Conservation (phyloP, 352 stramenopile genomes). For the Phytophthora ohioensis region DNA sequence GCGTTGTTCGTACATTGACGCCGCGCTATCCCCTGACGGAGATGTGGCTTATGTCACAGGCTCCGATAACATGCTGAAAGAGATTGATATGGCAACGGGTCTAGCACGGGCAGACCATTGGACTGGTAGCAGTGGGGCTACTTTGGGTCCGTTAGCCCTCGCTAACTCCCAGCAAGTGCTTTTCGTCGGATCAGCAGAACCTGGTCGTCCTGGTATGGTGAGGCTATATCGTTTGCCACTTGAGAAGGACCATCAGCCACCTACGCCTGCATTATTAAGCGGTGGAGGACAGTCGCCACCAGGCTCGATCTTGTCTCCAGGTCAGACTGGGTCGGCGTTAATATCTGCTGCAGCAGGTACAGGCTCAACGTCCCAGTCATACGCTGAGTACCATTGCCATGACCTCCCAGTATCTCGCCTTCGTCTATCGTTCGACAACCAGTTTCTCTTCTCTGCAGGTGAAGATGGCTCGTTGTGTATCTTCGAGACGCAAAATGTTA, state of each 20-base stretch:
- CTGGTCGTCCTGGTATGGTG: slow-evolving; percentile 68
- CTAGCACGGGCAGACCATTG: slow-evolving; percentile 67
- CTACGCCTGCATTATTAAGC: slow-evolving; percentile 21
- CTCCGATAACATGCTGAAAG: slow-evolving; percentile 91
- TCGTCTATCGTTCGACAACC: slow-evolving; percentile 89
- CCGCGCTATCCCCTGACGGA: slow-evolving; percentile 63
- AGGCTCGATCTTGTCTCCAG: slow-evolving; percentile 22
- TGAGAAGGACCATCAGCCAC: slow-evolving; percentile 53
- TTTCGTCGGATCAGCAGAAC: slow-evolving; percentile 89
- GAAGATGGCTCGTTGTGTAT: slow-evolving; percentile 93
- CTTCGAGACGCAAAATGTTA: slow-evolving; percentile 86
- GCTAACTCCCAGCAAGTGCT: slow-evolving; percentile 90
- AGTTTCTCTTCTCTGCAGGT: slow-evolving; percentile 93
- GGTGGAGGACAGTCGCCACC: slow-evolving; percentile 21
- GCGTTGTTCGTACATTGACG: slow-evolving; percentile 77
- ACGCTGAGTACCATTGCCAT: slow-evolving; percentile 81
- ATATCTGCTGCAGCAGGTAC: slow-evolving; percentile 5
- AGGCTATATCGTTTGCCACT: slow-evolving; percentile 79
- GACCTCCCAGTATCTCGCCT: slow-evolving; percentile 80
- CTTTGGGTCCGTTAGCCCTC: slow-evolving; percentile 84
- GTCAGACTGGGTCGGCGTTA: slow-evolving; percentile 29
- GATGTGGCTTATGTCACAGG: slow-evolving; percentile 90
- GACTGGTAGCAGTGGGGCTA: slow-evolving; percentile 40
- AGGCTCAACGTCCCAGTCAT: slow-evolving; percentile 41
- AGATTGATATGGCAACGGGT: slow-evolving; percentile 85